phyloP scores from a whole-genome alignment of 805 yeast species.

The Candida broadrunensis region DNA sequence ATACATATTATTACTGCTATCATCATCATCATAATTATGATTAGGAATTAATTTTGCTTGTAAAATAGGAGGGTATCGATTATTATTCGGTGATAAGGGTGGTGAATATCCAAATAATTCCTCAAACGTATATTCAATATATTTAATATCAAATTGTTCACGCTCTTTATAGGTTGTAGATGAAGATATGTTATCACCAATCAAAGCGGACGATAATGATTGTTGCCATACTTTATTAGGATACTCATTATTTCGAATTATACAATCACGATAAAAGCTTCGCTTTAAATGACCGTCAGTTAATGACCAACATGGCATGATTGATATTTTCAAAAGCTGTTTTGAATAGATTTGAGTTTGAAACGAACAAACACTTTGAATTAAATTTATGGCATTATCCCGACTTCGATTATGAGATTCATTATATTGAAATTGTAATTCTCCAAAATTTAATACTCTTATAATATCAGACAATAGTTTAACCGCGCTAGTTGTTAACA shows the following conservation, averaged over 20 bases:
- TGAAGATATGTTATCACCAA: slow-evolving; percentile 14
- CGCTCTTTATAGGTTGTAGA: slow-evolving; percentile 17
- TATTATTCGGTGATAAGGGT: background rate
- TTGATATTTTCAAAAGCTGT: slow-evolving; percentile 5
- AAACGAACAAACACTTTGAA: background rate
- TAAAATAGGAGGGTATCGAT: background rate
- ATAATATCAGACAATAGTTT: background rate
- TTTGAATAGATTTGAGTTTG: background rate
- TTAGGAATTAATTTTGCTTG: background rate
- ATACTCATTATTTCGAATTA: background rate
- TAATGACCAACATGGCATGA: slow-evolving; percentile 31
- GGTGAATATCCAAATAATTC: background rate
- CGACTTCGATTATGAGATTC: slow-evolving; percentile 1
- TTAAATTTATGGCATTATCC: background rate
- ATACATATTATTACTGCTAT: background rate
- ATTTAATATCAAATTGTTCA: slow-evolving; percentile 9
- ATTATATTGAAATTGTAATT: background rate
- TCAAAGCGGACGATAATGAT: slow-evolving; percentile 8
- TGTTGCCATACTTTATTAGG: slow-evolving; percentile 1
- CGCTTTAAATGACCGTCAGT: slow-evolving; percentile 21
- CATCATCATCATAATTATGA: background rate
- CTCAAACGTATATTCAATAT: background rate
- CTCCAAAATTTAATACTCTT: background rate
- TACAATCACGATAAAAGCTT: slow-evolving; percentile 11
- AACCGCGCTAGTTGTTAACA: background rate